Evolutionary conservation across 2,329 filamentous ascomycete genomes (phyloP).

Genomic region (Microsporum canis): DNA sequence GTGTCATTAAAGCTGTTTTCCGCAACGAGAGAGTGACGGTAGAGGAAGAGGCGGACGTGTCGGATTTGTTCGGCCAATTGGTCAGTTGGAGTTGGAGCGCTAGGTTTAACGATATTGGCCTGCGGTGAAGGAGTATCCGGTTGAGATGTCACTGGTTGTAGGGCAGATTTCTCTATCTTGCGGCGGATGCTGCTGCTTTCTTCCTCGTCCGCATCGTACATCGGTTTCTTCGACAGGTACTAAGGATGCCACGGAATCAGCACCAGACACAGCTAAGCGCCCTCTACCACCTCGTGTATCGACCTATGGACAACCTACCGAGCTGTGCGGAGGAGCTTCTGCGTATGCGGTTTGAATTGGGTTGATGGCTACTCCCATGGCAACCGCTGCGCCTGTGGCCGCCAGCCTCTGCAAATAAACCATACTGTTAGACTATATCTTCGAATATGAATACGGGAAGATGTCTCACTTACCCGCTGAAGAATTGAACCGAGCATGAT

Average conservation of each 20-base stretch:
- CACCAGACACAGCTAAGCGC: not conserved
- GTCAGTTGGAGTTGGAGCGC: conserved; percentile 57
- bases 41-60: conserved; percentile 65
- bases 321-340: conserved; percentile 29
- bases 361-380: conserved; percentile 30
- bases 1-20: conserved; percentile 75
- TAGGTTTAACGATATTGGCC: not conserved
- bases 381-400: conserved; percentile 31
- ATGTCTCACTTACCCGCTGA: conserved; percentile 26
- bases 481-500: conserved; percentile 33
- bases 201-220: conserved; percentile 15
- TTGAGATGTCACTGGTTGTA: not conserved
- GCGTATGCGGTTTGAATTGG: conserved; percentile 33
- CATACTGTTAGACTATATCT: not conserved
- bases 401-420: conserved; percentile 24
- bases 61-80: conserved; percentile 75
- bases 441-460: conserved; percentile 8
- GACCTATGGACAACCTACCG: conserved; percentile 19
- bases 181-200: not conserved
- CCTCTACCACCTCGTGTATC: not conserved
- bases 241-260: not conserved
- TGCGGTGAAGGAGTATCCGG: not conserved
- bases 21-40: conserved; percentile 59
- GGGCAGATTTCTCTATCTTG: conserved; percentile 6
- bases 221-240: conserved; percentile 13